Evolutionary conservation across 306 rosid genomes (phyloP), one percentile per base, ranked within the genome.

Genomic region (Sindora glabra): DNA sequence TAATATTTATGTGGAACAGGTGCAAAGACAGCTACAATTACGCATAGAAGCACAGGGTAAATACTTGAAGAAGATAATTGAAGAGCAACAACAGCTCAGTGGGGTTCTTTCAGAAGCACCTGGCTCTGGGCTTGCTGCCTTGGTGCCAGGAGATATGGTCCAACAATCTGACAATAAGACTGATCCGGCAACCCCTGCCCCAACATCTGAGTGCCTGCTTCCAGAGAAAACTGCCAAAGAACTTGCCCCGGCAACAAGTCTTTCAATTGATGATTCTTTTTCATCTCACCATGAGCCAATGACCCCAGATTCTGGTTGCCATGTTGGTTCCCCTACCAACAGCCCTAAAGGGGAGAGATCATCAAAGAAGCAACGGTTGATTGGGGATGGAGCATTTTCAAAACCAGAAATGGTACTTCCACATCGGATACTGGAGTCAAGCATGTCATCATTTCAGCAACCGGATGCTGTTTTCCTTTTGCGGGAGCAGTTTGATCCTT

Each of bases 21-120:
- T 92, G 16, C 99, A 92, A 77, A 88, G 96, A 80, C 99, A 92
- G 74, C 87, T 92, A 33, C 99, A 92, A 40, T 68, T 86, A 36
- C 79, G 99, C 38, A 92, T 92, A 61, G 99, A 92, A 79, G 99
- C 99, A 32, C 99, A 92, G 68, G 96, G 95, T 40, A 86, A 92
- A 40, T 92, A 92, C 79, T 74, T 92, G 86, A 92, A 89, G 83
- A 92, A 92, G 86, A 92, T 92, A 78, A 89, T 92, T 1, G 99
- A 92, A 79, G 99, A 92, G 74, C 99, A 92, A 52, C 99, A 86
- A 54, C 81, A 89, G 49, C 90, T 89, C 23, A 73, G 84, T 30
- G 99, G 99, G 26, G 90, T 82, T 74, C 71, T 82, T 42, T 83
- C 96, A 3, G 96, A 83, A 48, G 86, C 71, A 64, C 90, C 89